Conservation (phyloP, 1,139 yeast species). For the Suhomyces panamericanus region DNA sequence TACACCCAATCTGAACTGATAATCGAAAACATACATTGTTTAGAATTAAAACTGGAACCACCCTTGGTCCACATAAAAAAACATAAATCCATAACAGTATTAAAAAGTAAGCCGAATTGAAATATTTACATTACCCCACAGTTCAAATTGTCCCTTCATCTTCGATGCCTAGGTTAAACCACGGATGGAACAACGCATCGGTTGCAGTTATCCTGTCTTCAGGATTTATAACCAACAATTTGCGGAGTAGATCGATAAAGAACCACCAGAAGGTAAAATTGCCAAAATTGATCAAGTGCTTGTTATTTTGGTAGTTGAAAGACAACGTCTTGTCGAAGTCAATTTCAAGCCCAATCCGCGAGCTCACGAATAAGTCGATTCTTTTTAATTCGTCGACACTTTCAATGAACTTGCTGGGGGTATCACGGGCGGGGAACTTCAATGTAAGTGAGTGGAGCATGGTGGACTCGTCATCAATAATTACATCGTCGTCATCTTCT, state of each 20-base stretch:
- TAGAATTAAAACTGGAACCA: slow-evolving; percentile 3
- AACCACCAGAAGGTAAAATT: slow-evolving; percentile 76
- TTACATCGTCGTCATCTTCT: slow-evolving; percentile 26
- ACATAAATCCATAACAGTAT: slow-evolving; percentile 3
- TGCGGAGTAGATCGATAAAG: slow-evolving; percentile 64
- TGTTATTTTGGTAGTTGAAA: slow-evolving; percentile 43
- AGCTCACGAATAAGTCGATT: slow-evolving; percentile 50
- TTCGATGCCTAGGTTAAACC: slow-evolving; percentile 74
- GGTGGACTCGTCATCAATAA: slow-evolving; percentile 33
- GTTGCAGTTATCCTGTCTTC: slow-evolving; percentile 60
- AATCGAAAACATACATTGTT: slow-evolving; percentile 1
- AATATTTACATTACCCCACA: slow-evolving; percentile 4
- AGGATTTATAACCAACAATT: slow-evolving; percentile 65
- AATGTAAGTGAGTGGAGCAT: slow-evolving; percentile 29
- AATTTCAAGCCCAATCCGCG: slow-evolving; percentile 42
- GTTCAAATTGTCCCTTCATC: slow-evolving; percentile 62
- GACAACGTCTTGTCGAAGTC: slow-evolving; percentile 43
- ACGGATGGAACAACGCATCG: slow-evolving; percentile 72
- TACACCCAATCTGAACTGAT: neutral
- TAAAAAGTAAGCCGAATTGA: slow-evolving; percentile 6
- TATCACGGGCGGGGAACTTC: slow-evolving; percentile 36
- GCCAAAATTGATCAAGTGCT: slow-evolving; percentile 42
- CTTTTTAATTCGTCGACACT: slow-evolving; percentile 54
- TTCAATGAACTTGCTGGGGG: slow-evolving; percentile 49
- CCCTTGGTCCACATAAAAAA: slow-evolving; percentile 1